Base-by-base conservation (phyloP, 2,329 filamentous ascomycete species). In the Hymenoscyphus fraxineus region DNA sequence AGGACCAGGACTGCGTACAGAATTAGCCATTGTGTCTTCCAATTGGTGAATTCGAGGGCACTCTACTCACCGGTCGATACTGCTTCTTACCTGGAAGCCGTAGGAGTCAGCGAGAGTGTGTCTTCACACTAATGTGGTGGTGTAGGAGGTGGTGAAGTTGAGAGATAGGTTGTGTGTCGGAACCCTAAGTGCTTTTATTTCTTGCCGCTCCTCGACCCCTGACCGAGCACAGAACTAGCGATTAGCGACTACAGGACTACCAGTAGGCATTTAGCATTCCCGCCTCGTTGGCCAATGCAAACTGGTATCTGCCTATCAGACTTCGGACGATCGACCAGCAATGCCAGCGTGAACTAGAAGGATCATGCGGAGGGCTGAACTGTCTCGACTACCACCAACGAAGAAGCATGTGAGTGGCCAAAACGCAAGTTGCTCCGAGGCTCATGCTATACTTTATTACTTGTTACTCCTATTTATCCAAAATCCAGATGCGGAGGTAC, bases 11-110 rank as follows among this genome's bases (percentile, higher is more conserved):
- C 61, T 63, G 32, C 9, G 27, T 7, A 22, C n/a, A 27, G 38
- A 41, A 32, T 63, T 60, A 63, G 61, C 56, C 39, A 55, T 63
- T 59, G 57, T 9, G 51, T 40, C 54, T 27, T 19, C 19, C 13
- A 54, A 22, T 27, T 3, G 19, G 19, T 54, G 47, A 54, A 54
- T 54, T 22, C 13, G 47, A 54, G 19, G 47, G 47, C 2, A 54
- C 4, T 15, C 10, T 12, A 54, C 47, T 54, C 19, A 54, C 47
- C 27, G 19, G 2, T 54, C 22, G 47, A 6, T 54, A 27, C 47
- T 54, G 22, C 47, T 19, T 54, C 47, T 51, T 54, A 54, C 47
- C 47, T 10, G n/a, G 9, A 27, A 54, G 47, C 13, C 22, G n/a
- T 54, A 54, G 47, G 47, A 54, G 47, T 35, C 35, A 27, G 22